phyloP scores from a whole-genome alignment of 257 asterid genomes.

The Solanum ossicruentum region DNA sequence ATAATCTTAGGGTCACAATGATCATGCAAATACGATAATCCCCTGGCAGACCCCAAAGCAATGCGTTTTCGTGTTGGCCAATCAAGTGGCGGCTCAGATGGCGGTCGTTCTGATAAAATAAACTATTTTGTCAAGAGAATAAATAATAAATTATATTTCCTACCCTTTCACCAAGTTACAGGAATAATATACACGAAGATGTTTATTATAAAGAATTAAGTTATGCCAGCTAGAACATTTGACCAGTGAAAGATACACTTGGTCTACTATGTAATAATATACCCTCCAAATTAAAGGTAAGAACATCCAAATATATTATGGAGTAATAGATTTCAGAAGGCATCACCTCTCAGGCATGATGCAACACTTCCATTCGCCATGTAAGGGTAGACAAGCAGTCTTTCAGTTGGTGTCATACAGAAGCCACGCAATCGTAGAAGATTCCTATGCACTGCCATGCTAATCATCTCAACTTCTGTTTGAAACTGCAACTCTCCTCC shows the following conservation, averaged over 20 bases:
- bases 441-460: conserved; percentile 45
- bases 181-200: not conserved
- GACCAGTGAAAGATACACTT: not conserved
- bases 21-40: conserved; percentile 42
- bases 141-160: not conserved
- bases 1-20: conserved; percentile 48
- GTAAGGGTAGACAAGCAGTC: conserved; percentile 40
- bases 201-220: not conserved
- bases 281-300: not conserved
- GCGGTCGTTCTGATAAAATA: conserved; percentile 26
- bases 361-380: conserved; percentile 57
- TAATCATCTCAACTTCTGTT: conserved; percentile 53
- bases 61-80: conserved; percentile 44
- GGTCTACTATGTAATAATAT: not conserved
- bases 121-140: not conserved
- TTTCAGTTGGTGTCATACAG: conserved; percentile 49
- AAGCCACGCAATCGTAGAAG: conserved; percentile 43
- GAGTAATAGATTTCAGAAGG: not conserved
- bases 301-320: not conserved
- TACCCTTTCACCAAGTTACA: not conserved
- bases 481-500: conserved; percentile 54
- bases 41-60: conserved; percentile 46
- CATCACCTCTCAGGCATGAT: conserved; percentile 38
- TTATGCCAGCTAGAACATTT: not conserved
- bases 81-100: conserved; percentile 36